These are phyloP conservation scores for Vitis labrusca DNA, from an alignment of 164 flowering plant species.

Conservation along the genomic window DNA sequence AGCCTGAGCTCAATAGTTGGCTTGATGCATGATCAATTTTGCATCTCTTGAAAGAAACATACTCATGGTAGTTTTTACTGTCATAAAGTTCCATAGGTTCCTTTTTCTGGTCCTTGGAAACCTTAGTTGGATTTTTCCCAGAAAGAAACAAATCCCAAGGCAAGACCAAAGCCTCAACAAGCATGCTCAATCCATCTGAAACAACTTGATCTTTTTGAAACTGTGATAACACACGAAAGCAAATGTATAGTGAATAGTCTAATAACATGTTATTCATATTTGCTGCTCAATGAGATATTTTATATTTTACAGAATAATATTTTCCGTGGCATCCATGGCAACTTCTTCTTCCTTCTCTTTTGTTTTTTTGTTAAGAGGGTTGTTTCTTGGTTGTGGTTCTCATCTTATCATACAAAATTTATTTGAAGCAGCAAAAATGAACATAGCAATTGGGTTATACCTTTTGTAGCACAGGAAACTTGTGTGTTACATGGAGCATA, in stretches of 20 bases:
- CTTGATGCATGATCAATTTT: conserved; percentile 31
- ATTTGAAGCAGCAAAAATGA: not conserved
- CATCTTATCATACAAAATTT: not conserved
- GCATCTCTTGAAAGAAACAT: conserved; percentile 39
- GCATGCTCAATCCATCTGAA: conserved; percentile 35
- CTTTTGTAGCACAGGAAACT: conserved; percentile 54
- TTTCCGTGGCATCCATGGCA: too few species aligned
- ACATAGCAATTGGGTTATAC: conserved; percentile 27
- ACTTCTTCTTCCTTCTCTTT: too few species aligned
- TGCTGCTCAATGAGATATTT: not conserved
- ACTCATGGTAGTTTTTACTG: conserved; percentile 12
- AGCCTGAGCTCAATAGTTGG: conserved; percentile 5
- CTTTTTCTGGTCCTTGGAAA: conserved; percentile 9
- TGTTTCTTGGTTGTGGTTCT: not conserved
- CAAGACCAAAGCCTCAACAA: conserved; percentile 69
- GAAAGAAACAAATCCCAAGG: conserved; percentile 63
- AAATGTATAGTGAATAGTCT: not conserved
- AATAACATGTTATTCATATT: not conserved
- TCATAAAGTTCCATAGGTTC: conserved; percentile 10
- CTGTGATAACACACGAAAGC: conserved; percentile 29
- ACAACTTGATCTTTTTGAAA: conserved; percentile 30
- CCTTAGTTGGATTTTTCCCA: conserved; percentile 20
- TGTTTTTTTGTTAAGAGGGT: too few species aligned
- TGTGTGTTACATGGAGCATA: conserved; percentile 67
- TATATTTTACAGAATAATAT: not conserved